A percentile compares a stretch with the other conserved stretches of the same genome.
Conservation (phyloP, 1,139 yeast species). For the Hansenula sp. region DNA sequence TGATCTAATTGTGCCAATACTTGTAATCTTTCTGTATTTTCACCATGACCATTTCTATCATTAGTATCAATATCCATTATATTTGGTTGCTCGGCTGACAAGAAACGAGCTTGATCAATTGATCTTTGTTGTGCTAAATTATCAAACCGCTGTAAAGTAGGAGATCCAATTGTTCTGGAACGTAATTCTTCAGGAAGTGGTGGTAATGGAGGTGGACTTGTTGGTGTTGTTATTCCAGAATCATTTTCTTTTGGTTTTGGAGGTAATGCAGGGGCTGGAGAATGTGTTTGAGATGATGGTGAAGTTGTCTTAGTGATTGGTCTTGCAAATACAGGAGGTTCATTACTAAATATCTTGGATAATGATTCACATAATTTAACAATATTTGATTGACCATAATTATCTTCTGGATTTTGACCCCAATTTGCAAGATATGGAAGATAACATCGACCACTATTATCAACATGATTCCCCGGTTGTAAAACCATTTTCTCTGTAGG, state of each 20-base stretch:
- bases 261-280: conserved; percentile 15
- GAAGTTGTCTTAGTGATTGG: conserved; percentile 16
- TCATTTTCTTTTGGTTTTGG: conserved; percentile 3
- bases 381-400: conserved; percentile 3
- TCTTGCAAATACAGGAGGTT: conserved; percentile 49
- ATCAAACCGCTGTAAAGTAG: conserved; percentile 12
- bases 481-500: conserved; percentile 45
- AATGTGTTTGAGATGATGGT: conserved; percentile 1
- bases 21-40: conserved; percentile 10
- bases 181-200: conserved; percentile 22
- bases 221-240: neutral
- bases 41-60: conserved; percentile 7
- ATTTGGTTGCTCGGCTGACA: conserved; percentile 18
- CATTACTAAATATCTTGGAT: conserved; percentile 36
- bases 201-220: conserved; percentile 25
- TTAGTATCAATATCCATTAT: conserved; percentile 25
- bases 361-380: conserved; percentile 33
- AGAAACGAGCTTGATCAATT: conserved; percentile 4
- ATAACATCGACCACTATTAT: conserved; percentile 68
- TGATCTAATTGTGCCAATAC: conserved; percentile 6
- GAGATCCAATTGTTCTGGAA: conserved; percentile 11
- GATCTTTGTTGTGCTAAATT: conserved; percentile 8
- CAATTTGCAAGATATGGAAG: conserved; percentile 66
- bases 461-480: conserved; percentile 64
- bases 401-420: conserved; percentile 28